Base-by-base conservation (phyloP, 1,139 yeast species). In the Geotrichum candidum region DNA sequence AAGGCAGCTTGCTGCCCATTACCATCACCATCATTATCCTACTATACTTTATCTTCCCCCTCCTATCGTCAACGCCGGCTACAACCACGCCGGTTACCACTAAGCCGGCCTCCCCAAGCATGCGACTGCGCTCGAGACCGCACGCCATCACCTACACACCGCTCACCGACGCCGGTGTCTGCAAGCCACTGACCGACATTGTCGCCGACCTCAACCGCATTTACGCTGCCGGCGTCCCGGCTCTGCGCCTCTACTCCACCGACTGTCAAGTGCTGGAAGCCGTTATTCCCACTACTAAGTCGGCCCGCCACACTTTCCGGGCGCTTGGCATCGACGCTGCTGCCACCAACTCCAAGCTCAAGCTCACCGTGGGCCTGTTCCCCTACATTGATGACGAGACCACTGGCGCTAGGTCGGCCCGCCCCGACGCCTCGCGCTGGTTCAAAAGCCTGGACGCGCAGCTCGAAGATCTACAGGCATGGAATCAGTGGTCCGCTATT, bases 91-190 rank as follows among this genome's bases (percentile, higher is more conserved):
- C 33, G 33, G 33, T 29, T 29, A 29, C 33, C 7, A 5, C 10
- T 5, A 5, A 18, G 2, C 2, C 45, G 3, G 45, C 18, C 18
- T 4, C 11, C 10, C 10, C 15, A 4, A 13, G 18, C 45, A 3
- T n/a, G 45, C 18, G 45, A 4, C 10, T 38, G 18, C 45, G n/a
- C 45, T 38, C 45, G 18, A 18, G 45, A 4, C 78, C 83, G 63
- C 78, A 78, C 72, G 96, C 96, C 82, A 79, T 90, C 70, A 84
- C 94, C 68, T 90, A 90, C 83, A 82, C 95, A 62, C 96, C 96
- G 68, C 88, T 88, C 83, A 79, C 85, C 65, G 73, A 80, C 64
- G 76, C 79, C 66, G 96, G 96, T 76, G 79, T 80, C 46, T 90
- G 96, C 82, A 90, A 89, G 81, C 75, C 88, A 50, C 73, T 82